phyloP scores from a whole-genome alignment of 176 grass and related monocot genomes.

The Cenchrus fungigraminus region DNA sequence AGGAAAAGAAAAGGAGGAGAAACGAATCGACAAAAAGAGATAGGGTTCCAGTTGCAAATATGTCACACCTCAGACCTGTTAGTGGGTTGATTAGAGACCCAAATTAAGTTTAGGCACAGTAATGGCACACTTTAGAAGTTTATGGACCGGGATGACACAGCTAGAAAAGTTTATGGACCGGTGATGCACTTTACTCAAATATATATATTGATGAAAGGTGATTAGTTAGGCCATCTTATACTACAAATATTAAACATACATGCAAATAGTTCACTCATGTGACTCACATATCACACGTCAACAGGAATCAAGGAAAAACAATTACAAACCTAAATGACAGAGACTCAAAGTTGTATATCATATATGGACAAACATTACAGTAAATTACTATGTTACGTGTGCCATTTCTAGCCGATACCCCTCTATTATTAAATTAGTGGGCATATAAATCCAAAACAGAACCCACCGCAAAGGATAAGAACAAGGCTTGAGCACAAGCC shows the following conservation, averaged over 20 bases:
- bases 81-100: too few relatives aligned
- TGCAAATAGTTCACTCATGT: not conserved
- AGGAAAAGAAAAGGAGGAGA: too few relatives aligned
- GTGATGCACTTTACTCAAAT: too few relatives aligned
- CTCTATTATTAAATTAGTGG: not conserved
- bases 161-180: too few relatives aligned
- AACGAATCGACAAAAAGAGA: too few relatives aligned
- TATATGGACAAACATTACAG: not conserved
- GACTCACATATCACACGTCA: not conserved
- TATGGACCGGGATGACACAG: too few relatives aligned
- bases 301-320: not conserved
- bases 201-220: not conserved
- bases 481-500: not conserved
- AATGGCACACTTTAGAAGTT: too few relatives aligned
- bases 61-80: too few relatives aligned
- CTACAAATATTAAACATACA: not conserved
- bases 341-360: not conserved
- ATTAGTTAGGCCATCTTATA: not conserved
- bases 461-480: not conserved
- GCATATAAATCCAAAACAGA: not conserved
- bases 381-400: not conserved
- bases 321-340: not conserved
- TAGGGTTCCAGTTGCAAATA: too few relatives aligned
- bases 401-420: not conserved
- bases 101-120: too few relatives aligned